Conservation (phyloP, 768 basidiomycete species). For the Cantharellus cinnabarinus region DNA sequence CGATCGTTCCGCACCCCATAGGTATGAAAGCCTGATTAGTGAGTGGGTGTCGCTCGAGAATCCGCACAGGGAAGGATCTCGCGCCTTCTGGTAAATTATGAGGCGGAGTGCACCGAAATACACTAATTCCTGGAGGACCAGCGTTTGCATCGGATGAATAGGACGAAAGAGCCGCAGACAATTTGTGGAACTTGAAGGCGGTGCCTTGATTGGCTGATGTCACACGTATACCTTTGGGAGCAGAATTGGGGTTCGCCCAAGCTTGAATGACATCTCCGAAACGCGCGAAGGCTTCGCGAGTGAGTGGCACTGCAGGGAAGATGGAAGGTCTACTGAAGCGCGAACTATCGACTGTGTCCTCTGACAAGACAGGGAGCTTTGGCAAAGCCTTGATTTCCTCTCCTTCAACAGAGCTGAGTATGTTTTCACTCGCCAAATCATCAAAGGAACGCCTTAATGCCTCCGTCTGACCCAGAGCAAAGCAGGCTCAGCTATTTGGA, state of each 20-base stretch:
- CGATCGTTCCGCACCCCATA: slow-evolving; percentile 41
- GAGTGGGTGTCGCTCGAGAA: slow-evolving; percentile 76
- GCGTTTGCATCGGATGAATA: slow-evolving; percentile 33
- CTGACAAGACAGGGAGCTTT: neutral
- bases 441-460: slow-evolving; percentile 46
- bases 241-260: slow-evolving; percentile 43
- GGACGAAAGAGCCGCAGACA: slow-evolving; percentile 44
- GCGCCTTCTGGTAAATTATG: slow-evolving; percentile 13
- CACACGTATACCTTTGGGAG: slow-evolving; percentile 44
- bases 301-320: slow-evolving; percentile 34
- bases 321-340: slow-evolving; percentile 4
- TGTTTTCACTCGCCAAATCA: neutral
- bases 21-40: slow-evolving; percentile 91
- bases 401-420: neutral
- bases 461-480: slow-evolving; percentile 40
- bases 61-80: slow-evolving; percentile 29
- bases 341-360: neutral
- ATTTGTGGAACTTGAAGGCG: slow-evolving; percentile 82
- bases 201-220: slow-evolving; percentile 79
- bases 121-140: slow-evolving; percentile 52
- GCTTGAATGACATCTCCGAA: slow-evolving; percentile 89
- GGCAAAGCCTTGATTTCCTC: neutral
- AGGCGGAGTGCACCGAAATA: slow-evolving; percentile 63
- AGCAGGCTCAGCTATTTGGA: neutral
- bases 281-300: slow-evolving; percentile 66